A percentile compares a stretch with the other conserved stretches of the same genome.
Evolutionary conservation across 306 rosid genomes (phyloP).

Genomic region (Cucurbita argyrosperma): DNA sequence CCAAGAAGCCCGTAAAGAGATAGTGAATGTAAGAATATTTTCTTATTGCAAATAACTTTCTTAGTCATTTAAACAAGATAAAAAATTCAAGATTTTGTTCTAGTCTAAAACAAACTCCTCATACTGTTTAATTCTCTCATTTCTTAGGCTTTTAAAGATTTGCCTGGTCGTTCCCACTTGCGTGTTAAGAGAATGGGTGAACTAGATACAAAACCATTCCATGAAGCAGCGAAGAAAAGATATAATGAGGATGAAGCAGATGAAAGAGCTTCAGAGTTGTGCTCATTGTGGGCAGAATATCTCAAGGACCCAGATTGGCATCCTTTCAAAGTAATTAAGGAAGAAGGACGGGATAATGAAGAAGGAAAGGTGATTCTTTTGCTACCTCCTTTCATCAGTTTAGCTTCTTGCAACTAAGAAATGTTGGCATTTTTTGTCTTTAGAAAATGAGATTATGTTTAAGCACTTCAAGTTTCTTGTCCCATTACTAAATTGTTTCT

Average conservation of each 20-base stretch:
- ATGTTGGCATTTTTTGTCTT: background rate
- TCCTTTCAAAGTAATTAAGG: slow-evolving; percentile 45
- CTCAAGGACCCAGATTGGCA: slow-evolving; percentile 94
- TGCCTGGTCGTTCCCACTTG: slow-evolving; percentile 28
- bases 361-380: slow-evolving; percentile 18
- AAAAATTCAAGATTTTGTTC: background rate
- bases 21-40: slow-evolving; percentile 47
- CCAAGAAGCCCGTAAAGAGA: slow-evolving; percentile 86
- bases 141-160: slow-evolving; percentile 53
- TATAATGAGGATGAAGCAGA: slow-evolving; percentile 70
- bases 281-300: slow-evolving; percentile 89
- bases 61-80: background rate
- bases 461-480: background rate
- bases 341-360: slow-evolving; percentile 22
- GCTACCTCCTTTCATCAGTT: background rate
- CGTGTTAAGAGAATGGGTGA: slow-evolving; percentile 94
- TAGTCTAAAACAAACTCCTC: background rate
- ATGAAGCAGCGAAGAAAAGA: slow-evolving; percentile 58
- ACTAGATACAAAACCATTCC: slow-evolving; percentile 63
- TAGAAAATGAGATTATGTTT: background rate
- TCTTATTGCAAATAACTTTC: background rate
- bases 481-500: background rate
- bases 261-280: slow-evolving; percentile 64
- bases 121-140: slow-evolving; percentile 2
- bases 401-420: background rate